Evolutionary conservation across 805 yeast species (phyloP), one percentile per base, ranked within the genome.

Genomic region (Cyberlindnera bimundalis): DNA sequence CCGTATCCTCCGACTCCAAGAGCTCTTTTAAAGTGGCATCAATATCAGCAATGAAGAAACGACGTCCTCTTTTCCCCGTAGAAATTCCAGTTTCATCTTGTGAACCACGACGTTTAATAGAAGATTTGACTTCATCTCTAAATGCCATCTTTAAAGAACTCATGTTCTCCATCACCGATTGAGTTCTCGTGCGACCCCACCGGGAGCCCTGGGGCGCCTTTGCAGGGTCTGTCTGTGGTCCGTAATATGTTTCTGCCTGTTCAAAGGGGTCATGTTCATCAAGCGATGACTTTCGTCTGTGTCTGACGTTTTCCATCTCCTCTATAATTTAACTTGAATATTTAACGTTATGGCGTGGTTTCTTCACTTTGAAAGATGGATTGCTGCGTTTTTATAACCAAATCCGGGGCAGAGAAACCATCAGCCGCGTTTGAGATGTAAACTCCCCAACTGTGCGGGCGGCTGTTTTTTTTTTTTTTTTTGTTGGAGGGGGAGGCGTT

Each of bases 1-100:
- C 96, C 3, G 96, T 88, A 58, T 89, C 96, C 59, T 89, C 96
- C 50, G 74, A 78, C 23, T 70, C 73, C 42, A 89, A 66, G 32
- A 90, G 68, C 48, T 84, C 82, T 8, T 74, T 65, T 37, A 89
- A 66, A 2, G 96, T 86, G 24, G 73, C 62, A 52, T 86, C 84
- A 19, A 90, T 85, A 59, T 88, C 84, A 48, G 76, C 71, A 45
- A 89, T 84, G 56, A 82, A 78, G 56, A 84, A 86, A 29, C 54
- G 58, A 42, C 68, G 58, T 18, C 62, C 66, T 17, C 71, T 66
- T 37, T 59, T 54, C 30, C 66, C 64, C 6, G 60, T 52, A 9
- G 39, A 34, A 32, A 60, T 33, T 12, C 60, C 63, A 0, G 73
- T 60, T 37, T 71, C 78, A 55, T 78, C 84, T 33, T 72, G 73